These are phyloP conservation scores for Polytrichum formosum DNA, from an alignment of 225 moss, liverwort and hornwort genomes.

Conservation along the genomic window DNA sequence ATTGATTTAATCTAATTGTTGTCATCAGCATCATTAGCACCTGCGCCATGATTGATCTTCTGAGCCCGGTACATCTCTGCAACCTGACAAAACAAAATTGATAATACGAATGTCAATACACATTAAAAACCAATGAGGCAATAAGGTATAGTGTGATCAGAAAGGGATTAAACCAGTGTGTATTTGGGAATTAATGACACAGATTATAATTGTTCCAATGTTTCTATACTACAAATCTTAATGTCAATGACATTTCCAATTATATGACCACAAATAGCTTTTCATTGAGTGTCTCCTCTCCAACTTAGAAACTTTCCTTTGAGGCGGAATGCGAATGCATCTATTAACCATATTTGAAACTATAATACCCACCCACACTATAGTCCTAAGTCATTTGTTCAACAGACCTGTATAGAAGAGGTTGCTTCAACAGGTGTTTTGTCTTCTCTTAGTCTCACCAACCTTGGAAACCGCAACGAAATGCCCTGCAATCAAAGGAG, in stretches of 20 bases:
- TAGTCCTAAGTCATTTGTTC: background rate
- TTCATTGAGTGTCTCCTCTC: too few relatives aligned
- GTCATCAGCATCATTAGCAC: slow-evolving; percentile 67
- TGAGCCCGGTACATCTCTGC: slow-evolving; percentile 96
- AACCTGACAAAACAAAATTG: slow-evolving; percentile 39
- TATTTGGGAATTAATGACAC: too few relatives aligned
- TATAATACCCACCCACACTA: too few relatives aligned
- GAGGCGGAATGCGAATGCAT: too few relatives aligned
- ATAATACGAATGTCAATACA: background rate
- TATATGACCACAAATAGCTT: too few relatives aligned
- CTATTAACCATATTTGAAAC: too few relatives aligned
- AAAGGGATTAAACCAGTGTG: too few relatives aligned
- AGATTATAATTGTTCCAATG: too few relatives aligned
- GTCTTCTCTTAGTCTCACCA: slow-evolving; percentile 85
- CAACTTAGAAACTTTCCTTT: too few relatives aligned
- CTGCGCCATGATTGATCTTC: slow-evolving; percentile 72
- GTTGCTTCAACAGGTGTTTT: slow-evolving; percentile 90
- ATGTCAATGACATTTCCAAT: too few relatives aligned
- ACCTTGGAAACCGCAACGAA: slow-evolving; percentile 83
- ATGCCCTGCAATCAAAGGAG: slow-evolving; percentile 54
- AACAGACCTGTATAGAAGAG: slow-evolving; percentile 69
- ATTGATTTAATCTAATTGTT: slow-evolving; percentile 26
- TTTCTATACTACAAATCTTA: too few relatives aligned
- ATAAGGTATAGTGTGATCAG: background rate
- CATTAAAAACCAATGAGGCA: background rate